Conservation (phyloP, 208 protist species). For the Giardia muris region DNA sequence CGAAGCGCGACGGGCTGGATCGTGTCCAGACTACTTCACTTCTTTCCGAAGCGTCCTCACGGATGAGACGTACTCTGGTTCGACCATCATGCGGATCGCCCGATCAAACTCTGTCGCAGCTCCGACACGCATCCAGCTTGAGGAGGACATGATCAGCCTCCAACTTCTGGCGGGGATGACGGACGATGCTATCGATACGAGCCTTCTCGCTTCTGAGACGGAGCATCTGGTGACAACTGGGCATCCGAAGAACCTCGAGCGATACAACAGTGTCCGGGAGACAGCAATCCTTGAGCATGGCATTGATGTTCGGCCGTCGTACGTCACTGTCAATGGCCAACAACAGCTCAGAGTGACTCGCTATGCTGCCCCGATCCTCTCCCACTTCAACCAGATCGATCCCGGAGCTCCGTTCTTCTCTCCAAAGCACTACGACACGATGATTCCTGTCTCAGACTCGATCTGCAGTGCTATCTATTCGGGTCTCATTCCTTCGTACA, state of each 20-base stretch:
- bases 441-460: constrained; percentile 10
- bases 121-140: not conserved
- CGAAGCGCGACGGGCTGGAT: not conserved
- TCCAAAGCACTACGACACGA: not conserved
- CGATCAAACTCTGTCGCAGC: not conserved
- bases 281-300: not conserved
- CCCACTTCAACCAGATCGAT: not conserved
- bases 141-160: not conserved
- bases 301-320: not conserved
- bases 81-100: not conserved
- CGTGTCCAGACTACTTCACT: not conserved
- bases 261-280: not conserved
- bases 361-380: not conserved
- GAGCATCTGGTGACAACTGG: not conserved
- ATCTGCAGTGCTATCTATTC: not conserved
- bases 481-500: not conserved
- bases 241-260: not conserved
- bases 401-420: not conserved
- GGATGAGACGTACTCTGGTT: not conserved
- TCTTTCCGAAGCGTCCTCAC: not conserved
- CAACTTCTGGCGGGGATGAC: not conserved
- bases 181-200: not conserved
- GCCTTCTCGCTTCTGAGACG: not conserved
- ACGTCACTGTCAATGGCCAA: not conserved
- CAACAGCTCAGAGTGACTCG: not conserved